Evolutionary conservation across 176 grass and related monocot genomes (phyloP).

Genomic region (Lolium multiflorum): DNA sequence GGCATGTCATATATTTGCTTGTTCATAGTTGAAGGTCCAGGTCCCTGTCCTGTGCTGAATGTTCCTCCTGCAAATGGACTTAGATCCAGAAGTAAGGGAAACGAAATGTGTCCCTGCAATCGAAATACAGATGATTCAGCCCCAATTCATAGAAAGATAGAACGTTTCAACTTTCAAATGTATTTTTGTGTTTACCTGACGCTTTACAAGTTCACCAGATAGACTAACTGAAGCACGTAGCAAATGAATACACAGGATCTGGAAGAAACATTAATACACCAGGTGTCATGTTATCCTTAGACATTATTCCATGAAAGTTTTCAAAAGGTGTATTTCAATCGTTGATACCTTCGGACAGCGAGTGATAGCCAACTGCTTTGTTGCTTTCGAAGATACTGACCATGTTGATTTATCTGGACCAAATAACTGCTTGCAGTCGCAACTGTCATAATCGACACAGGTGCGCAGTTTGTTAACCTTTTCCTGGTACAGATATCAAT

Average conservation of each 20-base stretch:
- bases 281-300: slow-evolving; percentile 40
- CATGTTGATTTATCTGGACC: slow-evolving; percentile 60
- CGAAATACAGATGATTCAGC: slow-evolving; percentile 28
- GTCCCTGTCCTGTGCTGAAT: slow-evolving; percentile 35
- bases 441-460: slow-evolving; percentile 72
- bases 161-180: not conserved
- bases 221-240: slow-evolving; percentile 74
- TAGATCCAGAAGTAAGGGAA: slow-evolving; percentile 86
- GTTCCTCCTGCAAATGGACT: slow-evolving; percentile 61
- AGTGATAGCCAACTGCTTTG: slow-evolving; percentile 82
- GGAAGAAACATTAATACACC: slow-evolving; percentile 35
- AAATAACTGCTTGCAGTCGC: slow-evolving; percentile 71
- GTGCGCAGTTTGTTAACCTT: slow-evolving; percentile 67
- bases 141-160: slow-evolving; percentile 17
- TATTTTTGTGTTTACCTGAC: slow-evolving; percentile 46
- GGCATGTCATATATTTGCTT: slow-evolving; percentile 32
- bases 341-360: slow-evolving; percentile 77
- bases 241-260: slow-evolving; percentile 94
- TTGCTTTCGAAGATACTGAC: slow-evolving; percentile 65
- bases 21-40: slow-evolving; percentile 35
- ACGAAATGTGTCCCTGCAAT: slow-evolving; percentile 78
- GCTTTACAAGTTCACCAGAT: slow-evolving; percentile 73
- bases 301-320: slow-evolving; percentile 31
- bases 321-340: slow-evolving; percentile 2
- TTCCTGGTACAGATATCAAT: slow-evolving; percentile 51